Conservation (phyloP, 805 yeast species). For the Metschnikowia arizonensis region DNA sequence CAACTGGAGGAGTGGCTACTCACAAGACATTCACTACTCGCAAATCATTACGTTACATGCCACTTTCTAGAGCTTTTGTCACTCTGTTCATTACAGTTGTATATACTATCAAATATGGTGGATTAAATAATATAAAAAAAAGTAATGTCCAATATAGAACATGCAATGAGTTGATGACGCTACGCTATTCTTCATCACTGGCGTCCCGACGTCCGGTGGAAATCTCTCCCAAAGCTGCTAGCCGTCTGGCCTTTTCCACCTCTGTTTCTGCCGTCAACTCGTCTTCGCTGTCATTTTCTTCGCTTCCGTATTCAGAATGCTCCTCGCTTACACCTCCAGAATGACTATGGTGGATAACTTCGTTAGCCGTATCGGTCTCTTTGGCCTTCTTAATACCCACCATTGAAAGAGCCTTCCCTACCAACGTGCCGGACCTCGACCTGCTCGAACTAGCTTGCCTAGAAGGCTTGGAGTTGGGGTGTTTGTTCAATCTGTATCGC, state of each 20-base stretch:
- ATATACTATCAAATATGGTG: background rate
- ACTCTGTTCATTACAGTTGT: background rate
- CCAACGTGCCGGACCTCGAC: constrained; percentile 38
- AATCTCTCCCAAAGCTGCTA: constrained; percentile 51
- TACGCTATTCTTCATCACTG: constrained; percentile 44
- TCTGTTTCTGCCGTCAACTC: constrained; percentile 49
- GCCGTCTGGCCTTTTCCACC: constrained; percentile 60
- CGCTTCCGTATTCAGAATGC: constrained; percentile 16
- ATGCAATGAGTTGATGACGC: background rate
- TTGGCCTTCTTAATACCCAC: constrained; percentile 46
- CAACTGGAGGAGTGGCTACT: too few species aligned
- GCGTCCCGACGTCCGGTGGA: constrained; percentile 38
- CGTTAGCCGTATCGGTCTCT: constrained; percentile 7
- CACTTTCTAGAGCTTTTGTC: too few species aligned
- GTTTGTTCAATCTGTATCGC: constrained; percentile 68
- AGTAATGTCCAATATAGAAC: background rate
- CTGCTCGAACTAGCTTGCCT: constrained; percentile 18
- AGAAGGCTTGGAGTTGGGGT: constrained; percentile 19
- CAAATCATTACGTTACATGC: too few species aligned
- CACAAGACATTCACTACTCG: too few species aligned
- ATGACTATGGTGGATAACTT: background rate
- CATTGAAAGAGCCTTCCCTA: constrained; percentile 46
- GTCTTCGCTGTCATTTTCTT: constrained; percentile 17
- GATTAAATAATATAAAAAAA: background rate
- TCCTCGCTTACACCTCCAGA: constrained; percentile 1